phyloP scores from a whole-genome alignment of 2,329 filamentous ascomycete genomes.

The Chrysoporthe cubensis region DNA sequence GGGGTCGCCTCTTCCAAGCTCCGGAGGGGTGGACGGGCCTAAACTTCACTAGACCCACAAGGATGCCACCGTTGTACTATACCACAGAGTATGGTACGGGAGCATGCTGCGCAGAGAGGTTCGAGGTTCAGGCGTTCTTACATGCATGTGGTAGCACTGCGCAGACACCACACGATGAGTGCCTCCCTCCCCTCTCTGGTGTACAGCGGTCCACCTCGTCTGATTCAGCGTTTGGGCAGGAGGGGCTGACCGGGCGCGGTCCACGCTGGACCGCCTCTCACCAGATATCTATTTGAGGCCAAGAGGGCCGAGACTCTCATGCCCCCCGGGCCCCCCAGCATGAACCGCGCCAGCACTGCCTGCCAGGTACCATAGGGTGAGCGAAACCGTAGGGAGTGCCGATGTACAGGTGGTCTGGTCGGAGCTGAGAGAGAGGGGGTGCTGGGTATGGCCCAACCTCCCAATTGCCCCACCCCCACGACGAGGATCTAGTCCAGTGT shows the following conservation, averaged over 20 bases:
- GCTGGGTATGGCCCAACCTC: constrained; percentile 1
- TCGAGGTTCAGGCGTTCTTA: not conserved
- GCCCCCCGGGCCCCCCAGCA: not conserved
- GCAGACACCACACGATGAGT: not conserved
- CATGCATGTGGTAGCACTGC: not conserved
- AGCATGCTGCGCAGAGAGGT: not conserved
- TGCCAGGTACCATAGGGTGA: not conserved
- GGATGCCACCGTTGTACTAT: constrained; percentile 9
- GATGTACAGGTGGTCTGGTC: not conserved
- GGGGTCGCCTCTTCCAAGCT: constrained; percentile 23
- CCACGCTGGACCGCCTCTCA: not conserved
- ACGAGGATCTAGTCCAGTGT: constrained; percentile 8
- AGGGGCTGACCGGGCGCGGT: too few relatives aligned
- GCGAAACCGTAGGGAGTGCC: not conserved
- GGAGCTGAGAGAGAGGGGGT: not conserved
- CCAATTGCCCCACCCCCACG: constrained; percentile 14
- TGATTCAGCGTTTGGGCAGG: not conserved
- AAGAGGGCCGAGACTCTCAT: not conserved
- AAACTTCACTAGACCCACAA: constrained; percentile 7
- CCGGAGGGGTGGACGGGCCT: constrained; percentile 9
- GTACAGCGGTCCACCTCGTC: not conserved
- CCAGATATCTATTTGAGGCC: not conserved
- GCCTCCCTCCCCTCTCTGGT: not conserved
- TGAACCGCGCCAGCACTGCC: not conserved
- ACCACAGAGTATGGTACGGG: not conserved